phyloP scores from a whole-genome alignment of 306 rosid genomes.

The Inga leiocalycina region DNA sequence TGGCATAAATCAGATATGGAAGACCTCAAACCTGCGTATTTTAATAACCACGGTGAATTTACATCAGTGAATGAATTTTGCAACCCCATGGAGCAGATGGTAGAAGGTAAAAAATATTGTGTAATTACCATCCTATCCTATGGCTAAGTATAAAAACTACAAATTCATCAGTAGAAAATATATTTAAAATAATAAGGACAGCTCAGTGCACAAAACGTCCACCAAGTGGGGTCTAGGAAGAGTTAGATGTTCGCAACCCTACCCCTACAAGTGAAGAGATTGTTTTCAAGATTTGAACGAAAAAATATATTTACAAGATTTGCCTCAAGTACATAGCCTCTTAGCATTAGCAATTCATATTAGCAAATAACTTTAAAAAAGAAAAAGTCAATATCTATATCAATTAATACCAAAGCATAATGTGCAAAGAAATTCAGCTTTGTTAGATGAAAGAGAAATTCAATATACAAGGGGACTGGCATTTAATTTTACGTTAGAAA shows the following conservation, averaged over 20 bases:
- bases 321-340: background rate
- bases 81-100: background rate
- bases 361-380: constrained; percentile 7
- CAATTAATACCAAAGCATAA: background rate
- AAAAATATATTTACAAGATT: background rate
- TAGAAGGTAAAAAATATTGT: background rate
- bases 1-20: background rate
- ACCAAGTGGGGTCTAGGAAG: no score
- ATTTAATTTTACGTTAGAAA: background rate
- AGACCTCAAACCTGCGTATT: background rate
- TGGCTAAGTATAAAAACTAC: background rate
- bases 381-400: background rate
- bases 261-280: no score
- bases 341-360: background rate
- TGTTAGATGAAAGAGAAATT: background rate
- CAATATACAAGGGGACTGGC: background rate
- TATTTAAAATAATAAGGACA: no score
- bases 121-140: background rate
- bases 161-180: background rate
- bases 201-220: no score
- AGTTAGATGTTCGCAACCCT: no score
- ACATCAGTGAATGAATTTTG: background rate
- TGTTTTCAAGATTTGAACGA: no score
- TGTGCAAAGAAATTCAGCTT: background rate
- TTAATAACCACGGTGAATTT: background rate